Evolutionary conservation across 768 basidiomycete genomes (phyloP).

Genomic region (Cubamyces sp.): DNA sequence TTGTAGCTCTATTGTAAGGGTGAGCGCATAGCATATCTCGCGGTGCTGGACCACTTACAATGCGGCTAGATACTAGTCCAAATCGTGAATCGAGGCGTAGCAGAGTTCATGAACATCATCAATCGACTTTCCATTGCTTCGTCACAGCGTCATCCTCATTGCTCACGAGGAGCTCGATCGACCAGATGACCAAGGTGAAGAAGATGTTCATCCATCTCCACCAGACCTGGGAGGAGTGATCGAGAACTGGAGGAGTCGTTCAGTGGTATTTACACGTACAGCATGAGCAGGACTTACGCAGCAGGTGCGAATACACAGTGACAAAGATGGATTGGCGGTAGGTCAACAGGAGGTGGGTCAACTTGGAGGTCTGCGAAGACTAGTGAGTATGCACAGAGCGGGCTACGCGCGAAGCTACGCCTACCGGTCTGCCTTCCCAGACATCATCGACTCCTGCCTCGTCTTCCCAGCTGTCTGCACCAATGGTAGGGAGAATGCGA

Average conservation of each 20-base stretch:
- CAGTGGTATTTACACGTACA: not conserved
- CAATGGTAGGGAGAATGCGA: conserved; percentile 82
- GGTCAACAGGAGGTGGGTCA: conserved; percentile 75
- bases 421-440: conserved; percentile 78
- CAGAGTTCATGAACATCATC: conserved; percentile 18
- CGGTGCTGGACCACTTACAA: conserved; percentile 1
- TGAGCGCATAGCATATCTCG: not conserved
- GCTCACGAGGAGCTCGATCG: conserved; percentile 78
- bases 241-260: conserved; percentile 52
- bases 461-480: conserved; percentile 76
- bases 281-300: conserved; percentile 56
- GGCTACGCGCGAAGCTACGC: conserved; percentile 23
- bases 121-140: conserved; percentile 83
- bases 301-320: conserved; percentile 84
- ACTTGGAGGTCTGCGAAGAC: conserved; percentile 67
- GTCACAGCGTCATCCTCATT: conserved; percentile 62
- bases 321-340: conserved; percentile 86
- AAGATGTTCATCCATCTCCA: conserved; percentile 93
- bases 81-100: not conserved
- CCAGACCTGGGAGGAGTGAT: conserved; percentile 91
- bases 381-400: not conserved
- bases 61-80: not conserved
- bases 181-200: conserved; percentile 84
- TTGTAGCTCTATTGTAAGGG: not conserved
- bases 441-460: conserved; percentile 64